phyloP scores from a whole-genome alignment of 2,329 filamentous ascomycete species.

The Fusarium sublunatum region DNA sequence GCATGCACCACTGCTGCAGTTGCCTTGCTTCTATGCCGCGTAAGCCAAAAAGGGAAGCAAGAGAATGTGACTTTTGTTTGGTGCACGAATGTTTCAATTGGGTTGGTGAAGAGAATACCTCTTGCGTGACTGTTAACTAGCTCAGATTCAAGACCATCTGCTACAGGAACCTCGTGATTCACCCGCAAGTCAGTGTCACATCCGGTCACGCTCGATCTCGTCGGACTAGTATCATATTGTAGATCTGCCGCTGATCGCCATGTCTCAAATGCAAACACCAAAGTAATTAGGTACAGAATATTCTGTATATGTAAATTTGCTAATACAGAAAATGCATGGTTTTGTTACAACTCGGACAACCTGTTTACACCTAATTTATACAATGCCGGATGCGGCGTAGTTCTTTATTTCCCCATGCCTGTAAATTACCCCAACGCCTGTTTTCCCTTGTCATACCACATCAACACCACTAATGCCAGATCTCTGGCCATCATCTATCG shows the following conservation, averaged over 20 bases:
- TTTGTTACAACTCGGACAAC: constrained; percentile 11
- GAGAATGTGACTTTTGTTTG: constrained; percentile 9
- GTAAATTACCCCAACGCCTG: constrained; percentile 30
- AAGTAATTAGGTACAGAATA: neutral
- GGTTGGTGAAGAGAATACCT: neutral
- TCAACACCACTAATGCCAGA: constrained; percentile 35
- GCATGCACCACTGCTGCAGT: constrained; percentile 28
- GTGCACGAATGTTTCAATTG: constrained; percentile 3
- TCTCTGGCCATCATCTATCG: constrained; percentile 25
- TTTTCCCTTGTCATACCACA: constrained; percentile 35
- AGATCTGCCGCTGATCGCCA: constrained; percentile 33
- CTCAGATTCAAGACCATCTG: neutral
- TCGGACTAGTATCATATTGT: constrained; percentile 18
- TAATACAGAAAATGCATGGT: neutral
- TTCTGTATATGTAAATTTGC: neutral
- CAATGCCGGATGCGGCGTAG: constrained; percentile 30
- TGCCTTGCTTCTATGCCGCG: constrained; percentile 8
- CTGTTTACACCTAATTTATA: constrained; percentile 10
- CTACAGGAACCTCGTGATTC: constrained; percentile 28
- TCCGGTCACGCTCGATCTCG: constrained; percentile 26
- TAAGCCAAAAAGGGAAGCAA: constrained; percentile 20
- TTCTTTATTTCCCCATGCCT: constrained; percentile 14
- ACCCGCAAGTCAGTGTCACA: constrained; percentile 28
- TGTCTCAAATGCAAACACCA: constrained; percentile 16
- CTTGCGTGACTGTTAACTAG: constrained; percentile 9